A percentile compares a stretch with the other conserved stretches of the same genome.
These are phyloP conservation scores for Monosporozyma solicola DNA, from an alignment of 805 yeast genomes.

Conservation along the genomic window DNA sequence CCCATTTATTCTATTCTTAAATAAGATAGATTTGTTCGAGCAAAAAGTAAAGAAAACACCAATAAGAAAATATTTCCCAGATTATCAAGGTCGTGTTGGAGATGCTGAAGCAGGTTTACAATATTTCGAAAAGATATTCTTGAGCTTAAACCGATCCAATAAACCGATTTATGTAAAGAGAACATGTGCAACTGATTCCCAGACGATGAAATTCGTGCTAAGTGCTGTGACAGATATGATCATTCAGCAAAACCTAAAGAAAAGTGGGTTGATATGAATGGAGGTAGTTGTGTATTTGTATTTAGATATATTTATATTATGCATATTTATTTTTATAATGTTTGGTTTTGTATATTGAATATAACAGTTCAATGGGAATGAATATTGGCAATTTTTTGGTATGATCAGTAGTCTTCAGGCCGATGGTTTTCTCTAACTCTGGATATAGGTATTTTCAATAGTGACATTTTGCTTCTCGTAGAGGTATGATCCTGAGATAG, in stretches of 20 bases:
- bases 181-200: conserved; percentile 92
- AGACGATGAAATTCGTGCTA: conserved; percentile 81
- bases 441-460: conserved; percentile 24
- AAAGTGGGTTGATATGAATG: conserved; percentile 57
- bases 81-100: conserved; percentile 55
- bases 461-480: conserved; percentile 14
- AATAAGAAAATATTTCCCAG: conserved; percentile 66
- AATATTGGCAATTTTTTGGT: neutral
- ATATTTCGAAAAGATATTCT: conserved; percentile 62
- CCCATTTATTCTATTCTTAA: conserved; percentile 81
- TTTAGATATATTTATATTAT: neutral
- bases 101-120: conserved; percentile 59
- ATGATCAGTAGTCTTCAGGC: neutral
- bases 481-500: neutral
- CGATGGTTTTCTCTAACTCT: conserved; percentile 16
- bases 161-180: conserved; percentile 82
- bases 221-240: conserved; percentile 90
- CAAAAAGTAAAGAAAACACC: conserved; percentile 60
- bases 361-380: neutral
- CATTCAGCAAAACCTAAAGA: conserved; percentile 69
- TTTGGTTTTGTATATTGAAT: neutral
- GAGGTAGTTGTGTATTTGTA: neutral
- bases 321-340: neutral
- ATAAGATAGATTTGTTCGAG: conserved; percentile 77
- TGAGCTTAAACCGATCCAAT: conserved; percentile 51